Base-by-base conservation (phyloP, 73 alveolate species). In the Paraurostyla sp. region DNA sequence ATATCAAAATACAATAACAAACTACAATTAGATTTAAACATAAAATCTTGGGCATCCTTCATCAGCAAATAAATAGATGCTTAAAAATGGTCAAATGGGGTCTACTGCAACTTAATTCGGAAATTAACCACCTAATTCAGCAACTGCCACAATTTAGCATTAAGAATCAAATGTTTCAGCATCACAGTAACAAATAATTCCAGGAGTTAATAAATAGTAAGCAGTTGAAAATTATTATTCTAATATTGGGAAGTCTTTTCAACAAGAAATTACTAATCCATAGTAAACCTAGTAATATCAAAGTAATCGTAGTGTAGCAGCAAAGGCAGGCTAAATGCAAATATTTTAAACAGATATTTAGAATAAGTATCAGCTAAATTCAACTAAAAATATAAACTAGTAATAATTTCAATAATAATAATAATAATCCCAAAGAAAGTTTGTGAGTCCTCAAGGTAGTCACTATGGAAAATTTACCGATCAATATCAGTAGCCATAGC, bases 171-270 rank as follows among this genome's bases (percentile, higher is more conserved):
- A 11, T 1, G 27, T 45, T 73, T 73, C 65, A 2, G 27, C 22
- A 33, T 73, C 65, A 18, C 57, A 46, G 18, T 46, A 46, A 46
- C 13, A 46, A 15, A 13, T 18, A 13, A 46, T 46, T 46, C 13
- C 13, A 46, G 18, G 57, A 46, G 18, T 46, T 15, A 18, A 46
- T 46, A 13, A 46, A 13, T 46, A 46, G 18, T 6, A 65, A 35
- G 82, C 82, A 20, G 41, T 73, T 16, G 86, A 73, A 23, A 48
- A 73, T 43, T 73, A 73, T 71, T 73, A 73, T 46, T 48, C 86
- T 16, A 73, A 73, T 27, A 38, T 43, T 22, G 71, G 54, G 20
- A 73, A 73, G 71, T 11, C 32, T 4, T 13, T 30, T 30, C 9
- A 27, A 16, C 3, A 59, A 4, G 69, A 15, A 18, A n/a, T 54